Evolutionary conservation across 805 yeast species (phyloP), one percentile per base, ranked within the genome.

Genomic region (Candida pseudoglaebosa): DNA sequence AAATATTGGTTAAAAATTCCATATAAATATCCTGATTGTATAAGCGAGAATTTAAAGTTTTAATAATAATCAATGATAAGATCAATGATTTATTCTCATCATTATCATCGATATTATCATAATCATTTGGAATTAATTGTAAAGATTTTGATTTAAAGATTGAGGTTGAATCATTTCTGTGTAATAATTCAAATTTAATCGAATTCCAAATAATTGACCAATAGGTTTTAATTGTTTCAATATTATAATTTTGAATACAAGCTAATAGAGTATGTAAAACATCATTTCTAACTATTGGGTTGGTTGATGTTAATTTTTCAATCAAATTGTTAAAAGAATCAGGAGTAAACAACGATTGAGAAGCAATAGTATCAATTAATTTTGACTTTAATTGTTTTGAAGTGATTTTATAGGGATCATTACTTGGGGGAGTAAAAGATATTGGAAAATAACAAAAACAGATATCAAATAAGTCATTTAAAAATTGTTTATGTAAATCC

Each of bases 371-470:
- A 1, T 52, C 48, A 48, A 90, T 70, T 39, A 93, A 65, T 5
- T 76, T 71, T 8, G 51, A 32, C 53, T 86, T 87, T 48, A 95
- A 67, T 38, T 88, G 84, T 1, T 71, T 75, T 1, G 88, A 77
- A 0, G 95, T 78, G 46, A 88, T 84, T 45, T 81, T 78, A 56
- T 89, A 88, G 0, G 93, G 90, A 50, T 91, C 96, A 57, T 86
- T 86, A 34, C 80, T 77, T 3, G 98, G 96, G 1, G 98, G 96
- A 41, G 80, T 81, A 63, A 95, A 93, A 1, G 96, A 84, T 31
- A 93, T 90, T 9, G 99, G 99, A 65, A 91, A 93, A 63, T 93
- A 93, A 60, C 99, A 93, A 56, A 91, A 95, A 29, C 87, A 70
- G 24, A 84, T 78, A 56, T 93, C 99, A 56, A 90, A 95, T 42